phyloP scores from a whole-genome alignment of 2,329 filamentous ascomycete species.

The Penicillium sp. region DNA sequence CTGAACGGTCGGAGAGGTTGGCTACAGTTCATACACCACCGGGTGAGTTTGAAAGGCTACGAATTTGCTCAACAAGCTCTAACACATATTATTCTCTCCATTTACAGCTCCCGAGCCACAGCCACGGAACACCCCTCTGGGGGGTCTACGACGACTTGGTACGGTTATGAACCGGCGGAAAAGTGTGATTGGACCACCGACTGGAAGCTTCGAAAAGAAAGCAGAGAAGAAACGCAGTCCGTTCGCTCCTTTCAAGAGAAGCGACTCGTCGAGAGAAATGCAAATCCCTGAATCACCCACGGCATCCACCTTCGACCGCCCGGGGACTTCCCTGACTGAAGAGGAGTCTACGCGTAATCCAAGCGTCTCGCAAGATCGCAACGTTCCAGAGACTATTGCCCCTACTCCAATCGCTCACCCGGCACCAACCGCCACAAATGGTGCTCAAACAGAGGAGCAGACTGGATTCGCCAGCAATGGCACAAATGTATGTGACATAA shows the following conservation, averaged over 20 bases:
- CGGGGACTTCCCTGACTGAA: conserved; percentile 31
- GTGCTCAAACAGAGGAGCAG: conserved; percentile 20
- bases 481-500: conserved; percentile 3
- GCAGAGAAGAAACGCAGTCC: conserved; percentile 45
- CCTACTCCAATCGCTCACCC: conserved; percentile 23
- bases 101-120: conserved; percentile 36
- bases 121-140: conserved; percentile 43
- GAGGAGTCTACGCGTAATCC: conserved; percentile 27
- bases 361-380: conserved; percentile 28
- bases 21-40: conserved; percentile 31
- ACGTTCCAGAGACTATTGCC: conserved; percentile 18
- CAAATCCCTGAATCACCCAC: conserved; percentile 38
- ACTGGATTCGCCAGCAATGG: conserved; percentile 21
- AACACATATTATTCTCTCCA: neutral
- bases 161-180: conserved; percentile 50
- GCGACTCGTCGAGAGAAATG: conserved; percentile 39
- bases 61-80: neutral
- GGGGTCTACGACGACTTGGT: conserved; percentile 46
- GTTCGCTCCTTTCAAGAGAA: conserved; percentile 44
- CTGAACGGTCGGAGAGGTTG: conserved; percentile 45
- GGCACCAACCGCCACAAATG: conserved; percentile 29
- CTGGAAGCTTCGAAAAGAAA: conserved; percentile 25
- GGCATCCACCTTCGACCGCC: conserved; percentile 28
- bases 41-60: conserved; percentile 27
- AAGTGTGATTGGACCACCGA: conserved; percentile 40